Evolutionary conservation across 768 basidiomycete genomes (phyloP).

Genomic region (Phlegmacium glaucopus): DNA sequence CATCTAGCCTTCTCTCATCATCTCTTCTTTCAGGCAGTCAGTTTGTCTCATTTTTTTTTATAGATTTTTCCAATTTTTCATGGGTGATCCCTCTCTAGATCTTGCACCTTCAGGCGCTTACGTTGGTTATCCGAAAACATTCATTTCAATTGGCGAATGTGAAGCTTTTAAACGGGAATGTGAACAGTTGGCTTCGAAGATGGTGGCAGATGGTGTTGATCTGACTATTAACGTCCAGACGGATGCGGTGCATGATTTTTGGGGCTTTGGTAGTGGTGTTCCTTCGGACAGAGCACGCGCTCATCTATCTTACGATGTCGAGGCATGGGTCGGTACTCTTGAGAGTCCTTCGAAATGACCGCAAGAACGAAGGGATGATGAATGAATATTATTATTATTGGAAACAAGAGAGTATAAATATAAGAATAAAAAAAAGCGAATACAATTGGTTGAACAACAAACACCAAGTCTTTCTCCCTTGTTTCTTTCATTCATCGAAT

Average conservation of each 20-base stretch:
- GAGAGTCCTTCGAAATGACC: no score
- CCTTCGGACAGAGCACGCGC: neutral
- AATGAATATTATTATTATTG: no score
- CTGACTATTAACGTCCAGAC: neutral
- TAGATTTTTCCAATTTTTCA: no score
- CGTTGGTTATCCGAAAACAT: neutral
- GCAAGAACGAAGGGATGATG: no score
- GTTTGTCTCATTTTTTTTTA: neutral
- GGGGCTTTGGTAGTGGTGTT: neutral
- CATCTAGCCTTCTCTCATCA: neutral
- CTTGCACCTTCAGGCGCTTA: neutral
- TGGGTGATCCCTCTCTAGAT: neutral
- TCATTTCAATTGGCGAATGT: neutral
- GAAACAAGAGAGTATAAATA: no score
- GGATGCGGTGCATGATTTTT: neutral
- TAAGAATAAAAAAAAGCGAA: no score
- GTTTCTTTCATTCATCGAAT: slow-evolving; percentile 34
- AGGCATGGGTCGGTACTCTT: no score
- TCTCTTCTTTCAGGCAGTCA: neutral
- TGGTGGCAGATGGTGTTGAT: neutral
- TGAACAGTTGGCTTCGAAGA: neutral
- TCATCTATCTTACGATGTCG: no score
- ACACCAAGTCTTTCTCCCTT: no score
- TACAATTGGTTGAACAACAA: no score
- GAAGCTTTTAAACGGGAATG: neutral